phyloP scores from a whole-genome alignment of 371 early-diverging fungal species.

The Apophysomyces elegans region DNA sequence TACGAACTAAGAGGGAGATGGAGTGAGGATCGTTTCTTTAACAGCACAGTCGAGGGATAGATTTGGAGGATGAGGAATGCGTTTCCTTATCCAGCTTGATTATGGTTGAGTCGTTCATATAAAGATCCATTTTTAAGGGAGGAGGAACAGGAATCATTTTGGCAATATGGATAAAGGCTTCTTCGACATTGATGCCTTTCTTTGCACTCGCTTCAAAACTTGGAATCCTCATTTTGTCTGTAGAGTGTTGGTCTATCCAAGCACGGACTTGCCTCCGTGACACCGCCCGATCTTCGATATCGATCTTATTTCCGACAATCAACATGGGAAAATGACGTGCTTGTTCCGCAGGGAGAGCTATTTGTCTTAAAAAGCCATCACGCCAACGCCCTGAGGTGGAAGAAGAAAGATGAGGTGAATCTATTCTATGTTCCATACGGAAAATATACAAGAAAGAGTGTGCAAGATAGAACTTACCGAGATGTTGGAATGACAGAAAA shows the following conservation, averaged over 20 bases:
- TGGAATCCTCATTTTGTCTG: conserved; percentile 62
- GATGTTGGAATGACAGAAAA: conserved; percentile 88
- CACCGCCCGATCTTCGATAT: conserved; percentile 85
- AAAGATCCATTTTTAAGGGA: conserved; percentile 58
- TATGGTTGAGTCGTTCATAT: conserved; percentile 16
- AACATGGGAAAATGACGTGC: conserved; percentile 89
- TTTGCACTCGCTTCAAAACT: conserved; percentile 92
- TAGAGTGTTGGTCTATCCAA: conserved; percentile 53
- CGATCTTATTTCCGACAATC: conserved; percentile 95
- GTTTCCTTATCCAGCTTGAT: no score
- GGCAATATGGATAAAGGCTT: conserved; percentile 87
- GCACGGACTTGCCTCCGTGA: conserved; percentile 61
- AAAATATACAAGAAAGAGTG: neutral
- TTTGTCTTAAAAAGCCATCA: conserved; percentile 88
- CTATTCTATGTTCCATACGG: no score
- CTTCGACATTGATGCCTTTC: conserved; percentile 89
- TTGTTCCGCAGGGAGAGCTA: conserved; percentile 62
- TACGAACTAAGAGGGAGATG: no score
- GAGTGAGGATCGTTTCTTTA: no score
- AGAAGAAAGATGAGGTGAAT: neutral
- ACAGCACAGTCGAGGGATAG: no score
- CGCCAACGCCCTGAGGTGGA: conserved; percentile 76
- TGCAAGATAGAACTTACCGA: conserved; percentile 54
- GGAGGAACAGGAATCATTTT: conserved; percentile 65
- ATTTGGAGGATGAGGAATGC: no score